Evolutionary conservation across 1,284 basidiomycete genomes (phyloP), one percentile per base, ranked within the genome.

Genomic region (Apiotrichum veenhuisii): DNA sequence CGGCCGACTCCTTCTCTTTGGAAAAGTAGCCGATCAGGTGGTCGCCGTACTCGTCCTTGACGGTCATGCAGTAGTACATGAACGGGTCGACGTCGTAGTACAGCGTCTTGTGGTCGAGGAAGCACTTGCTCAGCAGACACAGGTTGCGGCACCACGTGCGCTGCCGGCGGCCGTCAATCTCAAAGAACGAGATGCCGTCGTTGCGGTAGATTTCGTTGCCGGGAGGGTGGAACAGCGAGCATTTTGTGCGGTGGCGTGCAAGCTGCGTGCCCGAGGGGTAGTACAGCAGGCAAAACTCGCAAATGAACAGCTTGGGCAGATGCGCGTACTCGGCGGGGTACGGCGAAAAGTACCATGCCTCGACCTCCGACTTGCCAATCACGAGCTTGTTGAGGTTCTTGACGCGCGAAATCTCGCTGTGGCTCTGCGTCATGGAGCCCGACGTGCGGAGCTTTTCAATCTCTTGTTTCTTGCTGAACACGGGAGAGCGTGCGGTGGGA

Each of bases 1-100:
- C 95, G 17, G 95, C 89, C 8, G 86, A 96, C 75, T 98, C 96
- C 75, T 99, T 99, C 78, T 99, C 96, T 73, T 98, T 98, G 34
- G 93, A 97, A 76, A 99, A 99, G 79, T 98, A 99, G 40, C 95
- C 95, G 63, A 99, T 89, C 64, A 97, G 79, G 74, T 98, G 96
- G 72, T 90, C 92, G 20, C 96, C 96, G 23, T 83, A 80, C 30
- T 90, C 87, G 79, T 98, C 95, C 61, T 92, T 85, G 70, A 88
- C 85, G 54, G 87, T 91, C 93, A 98, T 95, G 75, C 95, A 88
- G 82, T 98, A 99, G 82, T 94, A 99, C 82, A 99, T 83, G 81
- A 99, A 99, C 5, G 96, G 96, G 59, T 97, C 98, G 66, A 98
- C 96, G 78, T 99, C 96, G 80, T 98, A 99, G 80, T 98, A 98